Base-by-base conservation (phyloP, 2,329 filamentous ascomycete species). In the Podosphaera xanthii region DNA sequence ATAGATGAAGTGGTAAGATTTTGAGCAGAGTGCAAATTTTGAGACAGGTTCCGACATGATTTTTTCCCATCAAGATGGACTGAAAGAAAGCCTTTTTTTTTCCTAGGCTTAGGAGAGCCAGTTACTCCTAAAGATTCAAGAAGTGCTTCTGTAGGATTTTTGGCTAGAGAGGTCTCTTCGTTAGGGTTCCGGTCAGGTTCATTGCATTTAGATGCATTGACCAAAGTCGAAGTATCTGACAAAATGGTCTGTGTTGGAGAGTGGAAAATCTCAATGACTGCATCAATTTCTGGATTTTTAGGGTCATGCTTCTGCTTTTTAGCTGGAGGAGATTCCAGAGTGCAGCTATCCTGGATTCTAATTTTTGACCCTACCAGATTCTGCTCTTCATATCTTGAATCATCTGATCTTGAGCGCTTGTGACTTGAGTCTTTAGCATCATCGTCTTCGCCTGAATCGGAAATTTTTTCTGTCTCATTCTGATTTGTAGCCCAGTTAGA, bases 61-160 rank as follows among this genome's bases (percentile, higher is more conserved):
- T 59, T 34, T 14, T 63, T 53, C 46, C 59, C 59, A 9, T 60
- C 42, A 10, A 59, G 44, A 52, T 55, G 52, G 10, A 61, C 60
- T 30, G 60, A 60, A 44, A 61, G 63, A 42, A 62, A 40, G 38
- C 61, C 55, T 49, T 63, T 59, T 57, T 60, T 48, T 2, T 60
- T 61, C 10, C 66, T 61, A 44, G 69, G 69, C 57, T 71, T 71
- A 38, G 70, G 64, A 42, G 63, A 60, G 34, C 70, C 70, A 38
- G 68, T 68, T 22, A 71, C 70, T 42, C 69, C 70, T 10, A 71
- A 60, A 49, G 69, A 67, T 59, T 69, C 69, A 60, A 71, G 65
- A 46, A 67, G 60, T 34, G 65, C 65, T 59, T 69, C 68, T 10
- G 64, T 68, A 14, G 66, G 63, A 61, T 68, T 65, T 56, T 56